Conservation (phyloP, 2,329 filamentous ascomycete species). For the Magnaporthiopsis incrustans region DNA sequence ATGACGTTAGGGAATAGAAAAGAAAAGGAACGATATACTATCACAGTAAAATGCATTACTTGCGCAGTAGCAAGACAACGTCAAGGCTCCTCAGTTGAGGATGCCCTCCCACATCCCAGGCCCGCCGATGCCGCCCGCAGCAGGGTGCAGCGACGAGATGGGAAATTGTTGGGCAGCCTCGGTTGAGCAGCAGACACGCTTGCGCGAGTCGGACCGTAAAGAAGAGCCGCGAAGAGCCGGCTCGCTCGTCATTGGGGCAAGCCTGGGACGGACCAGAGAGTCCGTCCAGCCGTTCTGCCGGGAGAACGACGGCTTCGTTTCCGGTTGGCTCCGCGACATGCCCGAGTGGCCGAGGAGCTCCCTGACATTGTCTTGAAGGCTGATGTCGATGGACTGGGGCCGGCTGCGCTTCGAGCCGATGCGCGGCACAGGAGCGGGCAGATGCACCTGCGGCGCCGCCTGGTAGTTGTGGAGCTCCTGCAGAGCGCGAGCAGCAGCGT, state of each 20-base stretch:
- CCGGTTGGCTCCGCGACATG: conserved; percentile 15
- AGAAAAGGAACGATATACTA: neutral
- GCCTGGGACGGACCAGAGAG: conserved; percentile 28
- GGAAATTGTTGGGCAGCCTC: conserved; percentile 44
- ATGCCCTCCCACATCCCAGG: conserved; percentile 62
- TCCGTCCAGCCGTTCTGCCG: conserved; percentile 18
- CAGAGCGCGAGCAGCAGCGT: conserved; percentile 50
- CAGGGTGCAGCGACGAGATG: conserved; percentile 38
- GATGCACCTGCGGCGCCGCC: conserved; percentile 18
- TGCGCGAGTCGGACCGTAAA: conserved; percentile 42
- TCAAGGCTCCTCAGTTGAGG: conserved; percentile 35
- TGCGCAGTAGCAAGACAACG: neutral
- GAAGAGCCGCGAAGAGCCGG: conserved; percentile 31
- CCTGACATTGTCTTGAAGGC: conserved; percentile 61
- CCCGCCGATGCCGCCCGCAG: conserved; percentile 41
- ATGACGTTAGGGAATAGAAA: neutral
- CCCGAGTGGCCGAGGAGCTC: conserved; percentile 41
- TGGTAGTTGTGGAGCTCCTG: conserved; percentile 53
- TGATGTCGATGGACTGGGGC: conserved; percentile 47
- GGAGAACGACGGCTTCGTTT: neutral
- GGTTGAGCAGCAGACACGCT: conserved; percentile 59
- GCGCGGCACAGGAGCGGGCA: conserved; percentile 27
- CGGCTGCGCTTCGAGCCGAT: conserved; percentile 51
- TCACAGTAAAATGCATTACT: conserved; percentile 1
- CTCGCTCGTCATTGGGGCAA: conserved; percentile 19